Percentiles rank a stretch among this genome's conserved stretches.
Evolutionary conservation across 257 asterid species (phyloP).

Genomic region (Nicotiana undulata): DNA sequence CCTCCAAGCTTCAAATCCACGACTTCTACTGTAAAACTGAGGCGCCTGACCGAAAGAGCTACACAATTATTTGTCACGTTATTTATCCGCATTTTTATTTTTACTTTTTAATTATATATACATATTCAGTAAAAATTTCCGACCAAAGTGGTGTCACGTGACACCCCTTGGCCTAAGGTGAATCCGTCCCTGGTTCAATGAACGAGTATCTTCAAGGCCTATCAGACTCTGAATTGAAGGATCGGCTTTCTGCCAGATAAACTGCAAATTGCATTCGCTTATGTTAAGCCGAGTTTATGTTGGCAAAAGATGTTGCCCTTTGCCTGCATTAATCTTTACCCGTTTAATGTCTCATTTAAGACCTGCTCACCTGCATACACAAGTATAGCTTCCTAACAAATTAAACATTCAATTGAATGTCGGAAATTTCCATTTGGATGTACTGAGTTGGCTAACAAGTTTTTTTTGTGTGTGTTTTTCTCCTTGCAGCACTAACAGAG

Average conservation of each 20-base stretch:
- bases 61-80: too few species aligned
- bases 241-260: neutral
- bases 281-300: neutral
- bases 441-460: neutral
- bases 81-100: too few species aligned
- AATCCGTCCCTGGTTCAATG: too few species aligned
- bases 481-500: constrained; percentile 60
- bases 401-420: neutral
- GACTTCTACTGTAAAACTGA: too few species aligned
- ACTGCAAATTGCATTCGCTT: neutral
- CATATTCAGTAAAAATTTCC: too few species aligned
- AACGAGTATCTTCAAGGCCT: too few species aligned
- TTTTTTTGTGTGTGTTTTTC: neutral
- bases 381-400: neutral
- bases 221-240: neutral
- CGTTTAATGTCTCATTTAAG: neutral
- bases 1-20: too few species aligned
- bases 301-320: neutral
- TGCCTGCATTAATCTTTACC: neutral
- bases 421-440: neutral
- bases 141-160: too few species aligned
- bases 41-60: too few species aligned
- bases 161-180: too few species aligned
- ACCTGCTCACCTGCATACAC: neutral
- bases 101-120: too few species aligned